These are phyloP conservation scores for Paecilomyces variotii DNA, from an alignment of 2,329 filamentous ascomycete species.

Conservation along the genomic window DNA sequence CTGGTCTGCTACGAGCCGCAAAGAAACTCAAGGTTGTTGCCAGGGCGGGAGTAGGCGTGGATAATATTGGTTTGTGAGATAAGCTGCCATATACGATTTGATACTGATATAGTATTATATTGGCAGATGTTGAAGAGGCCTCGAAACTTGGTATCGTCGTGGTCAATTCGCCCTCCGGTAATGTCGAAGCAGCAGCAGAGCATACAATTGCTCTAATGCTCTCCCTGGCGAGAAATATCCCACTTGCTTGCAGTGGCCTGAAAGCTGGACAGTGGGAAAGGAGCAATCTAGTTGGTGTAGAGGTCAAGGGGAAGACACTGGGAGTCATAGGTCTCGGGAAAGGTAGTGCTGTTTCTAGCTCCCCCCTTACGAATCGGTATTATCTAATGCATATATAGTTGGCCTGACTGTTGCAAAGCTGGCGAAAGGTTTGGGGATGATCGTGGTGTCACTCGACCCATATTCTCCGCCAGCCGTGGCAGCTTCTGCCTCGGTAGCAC, in stretches of 20 bases:
- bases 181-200: constrained; percentile 72
- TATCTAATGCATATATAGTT: constrained; percentile 34
- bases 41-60: constrained; percentile 71
- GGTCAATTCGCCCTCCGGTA: constrained; percentile 70
- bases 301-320: constrained; percentile 68
- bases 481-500: constrained; percentile 55
- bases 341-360: constrained; percentile 32
- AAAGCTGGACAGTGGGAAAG: constrained; percentile 71
- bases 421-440: constrained; percentile 70
- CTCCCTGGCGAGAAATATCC: constrained; percentile 65
- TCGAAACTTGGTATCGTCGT: constrained; percentile 69
- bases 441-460: constrained; percentile 65
- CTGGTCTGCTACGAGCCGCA: constrained; percentile 56
- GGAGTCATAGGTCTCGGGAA: constrained; percentile 76
- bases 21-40: constrained; percentile 69
- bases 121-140: constrained; percentile 56
- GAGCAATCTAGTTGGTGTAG: constrained; percentile 64
- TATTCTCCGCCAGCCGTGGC: constrained; percentile 70
- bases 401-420: constrained; percentile 74
- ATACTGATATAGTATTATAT: background rate
- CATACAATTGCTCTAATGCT: constrained; percentile 69
- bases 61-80: constrained; percentile 55
- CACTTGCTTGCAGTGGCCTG: constrained; percentile 59
- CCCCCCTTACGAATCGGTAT: background rate
- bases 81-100: background rate